Conservation (phyloP, 805 yeast genomes). For the Suhomyces faveliae region DNA sequence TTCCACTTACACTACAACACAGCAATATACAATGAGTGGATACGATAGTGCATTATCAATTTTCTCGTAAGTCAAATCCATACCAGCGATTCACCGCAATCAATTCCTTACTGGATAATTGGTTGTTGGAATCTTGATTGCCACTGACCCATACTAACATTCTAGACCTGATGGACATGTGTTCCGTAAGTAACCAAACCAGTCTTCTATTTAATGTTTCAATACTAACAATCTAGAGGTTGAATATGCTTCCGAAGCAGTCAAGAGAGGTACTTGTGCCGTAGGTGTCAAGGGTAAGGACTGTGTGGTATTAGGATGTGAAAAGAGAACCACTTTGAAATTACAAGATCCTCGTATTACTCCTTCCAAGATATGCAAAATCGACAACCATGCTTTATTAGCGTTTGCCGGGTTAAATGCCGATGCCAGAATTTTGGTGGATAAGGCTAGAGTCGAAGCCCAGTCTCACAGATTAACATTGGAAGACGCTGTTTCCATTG, state of each 20-base stretch:
- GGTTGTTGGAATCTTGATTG: not conserved
- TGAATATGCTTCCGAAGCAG: slow-evolving; percentile 96
- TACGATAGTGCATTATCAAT: slow-evolving; percentile 98
- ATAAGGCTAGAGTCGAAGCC: slow-evolving; percentile 94
- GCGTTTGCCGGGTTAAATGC: slow-evolving; percentile 98
- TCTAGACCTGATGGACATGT: slow-evolving; percentile 97
- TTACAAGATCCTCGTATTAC: slow-evolving; percentile 96
- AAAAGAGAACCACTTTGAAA: slow-evolving; percentile 90
- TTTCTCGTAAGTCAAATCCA: slow-evolving; percentile 69
- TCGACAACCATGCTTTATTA: slow-evolving; percentile 86
- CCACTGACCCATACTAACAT: slow-evolving; percentile 27
- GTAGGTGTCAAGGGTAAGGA: slow-evolving; percentile 92
- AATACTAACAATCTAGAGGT: slow-evolving; percentile 60
- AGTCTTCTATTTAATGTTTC: not conserved
- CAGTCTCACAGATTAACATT: slow-evolving; percentile 91
- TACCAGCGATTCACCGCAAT: not conserved
- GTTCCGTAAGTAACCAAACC: slow-evolving; percentile 59
- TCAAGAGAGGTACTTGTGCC: slow-evolving; percentile 96
- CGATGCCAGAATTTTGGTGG: slow-evolving; percentile 93
- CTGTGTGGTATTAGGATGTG: slow-evolving; percentile 93
- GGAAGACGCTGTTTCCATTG: slow-evolving; percentile 90
- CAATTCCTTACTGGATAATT: no score
- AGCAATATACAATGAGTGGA: slow-evolving; percentile 70
- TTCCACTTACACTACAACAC: not conserved
- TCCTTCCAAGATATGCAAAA: slow-evolving; percentile 87